Evolutionary conservation across 169 alveolate species (phyloP).

Genomic region (Plasmodium chabaudi): DNA sequence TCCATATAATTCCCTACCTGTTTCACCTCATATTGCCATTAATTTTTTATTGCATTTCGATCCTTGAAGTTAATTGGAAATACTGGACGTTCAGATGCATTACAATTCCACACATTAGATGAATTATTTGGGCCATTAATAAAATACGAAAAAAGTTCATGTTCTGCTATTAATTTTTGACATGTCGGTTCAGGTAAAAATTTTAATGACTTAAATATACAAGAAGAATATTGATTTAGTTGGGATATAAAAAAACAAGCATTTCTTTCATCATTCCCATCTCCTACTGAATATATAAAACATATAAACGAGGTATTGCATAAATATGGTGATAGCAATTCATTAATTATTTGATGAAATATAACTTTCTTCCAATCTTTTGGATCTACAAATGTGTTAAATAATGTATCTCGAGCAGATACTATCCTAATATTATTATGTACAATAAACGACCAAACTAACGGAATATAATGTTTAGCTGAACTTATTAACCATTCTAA

Average conservation of each 20-base stretch:
- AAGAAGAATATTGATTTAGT: slow-evolving; percentile 79
- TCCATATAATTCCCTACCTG: too few species aligned
- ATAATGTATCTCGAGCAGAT: slow-evolving; percentile 89
- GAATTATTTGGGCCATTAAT: slow-evolving; percentile 67
- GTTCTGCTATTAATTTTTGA: slow-evolving; percentile 86
- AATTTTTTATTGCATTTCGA: too few species aligned
- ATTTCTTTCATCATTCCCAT: slow-evolving; percentile 91
- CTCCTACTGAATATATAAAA: slow-evolving; percentile 89
- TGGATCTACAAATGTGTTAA: slow-evolving; percentile 87
- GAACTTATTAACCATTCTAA: slow-evolving; percentile 88
- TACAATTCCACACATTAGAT: too few species aligned
- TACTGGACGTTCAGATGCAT: too few species aligned
- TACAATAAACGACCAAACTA: slow-evolving; percentile 82
- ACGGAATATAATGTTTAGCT: slow-evolving; percentile 85
- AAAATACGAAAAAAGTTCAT: slow-evolving; percentile 82
- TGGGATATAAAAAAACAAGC: slow-evolving; percentile 89
- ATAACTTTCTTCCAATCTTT: slow-evolving; percentile 88
- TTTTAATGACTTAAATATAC: slow-evolving; percentile 88
- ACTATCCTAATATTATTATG: slow-evolving; percentile 85
- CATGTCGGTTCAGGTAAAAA: slow-evolving; percentile 88
- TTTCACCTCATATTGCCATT: too few species aligned
- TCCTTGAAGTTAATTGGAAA: too few species aligned
- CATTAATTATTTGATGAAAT: slow-evolving; percentile 85
- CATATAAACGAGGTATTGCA: slow-evolving; percentile 80
- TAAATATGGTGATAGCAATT: slow-evolving; percentile 82